phyloP scores from a whole-genome alignment of 139 green algal genomes.

The Tetraselmis chui region DNA sequence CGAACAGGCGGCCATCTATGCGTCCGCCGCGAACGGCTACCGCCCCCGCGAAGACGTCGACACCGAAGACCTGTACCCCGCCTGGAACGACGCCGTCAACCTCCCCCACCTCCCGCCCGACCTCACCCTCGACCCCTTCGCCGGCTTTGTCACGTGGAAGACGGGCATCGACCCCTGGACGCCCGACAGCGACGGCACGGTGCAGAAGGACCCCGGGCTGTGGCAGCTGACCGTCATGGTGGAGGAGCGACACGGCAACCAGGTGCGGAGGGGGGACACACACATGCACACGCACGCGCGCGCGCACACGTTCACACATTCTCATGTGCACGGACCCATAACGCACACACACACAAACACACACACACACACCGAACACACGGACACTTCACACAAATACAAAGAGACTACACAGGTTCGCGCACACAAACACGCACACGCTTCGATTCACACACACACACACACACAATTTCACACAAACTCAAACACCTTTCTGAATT shows the following conservation, averaged over 20 bases:
- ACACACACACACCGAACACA: no score
- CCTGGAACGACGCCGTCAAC: slow-evolving; percentile 18
- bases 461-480: no score
- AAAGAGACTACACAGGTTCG: no score
- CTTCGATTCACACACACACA: no score
- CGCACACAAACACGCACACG: no score
- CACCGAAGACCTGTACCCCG: neutral
- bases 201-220: neutral
- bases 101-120: slow-evolving; percentile 10
- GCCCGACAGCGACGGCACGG: neutral
- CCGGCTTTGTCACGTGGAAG: slow-evolving; percentile 21
- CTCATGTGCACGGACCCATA: no score
- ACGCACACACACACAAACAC: no score
- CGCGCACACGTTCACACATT: no score
- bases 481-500: no score
- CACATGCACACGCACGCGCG: no score
- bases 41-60: neutral
- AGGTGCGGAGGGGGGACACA: no score
- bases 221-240: neutral
- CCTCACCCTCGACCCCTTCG: slow-evolving; percentile 12
- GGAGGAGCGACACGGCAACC: neutral
- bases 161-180: slow-evolving; percentile 13
- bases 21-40: neutral
- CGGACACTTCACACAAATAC: no score
- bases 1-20: neutral